Evolutionary conservation across 306 rosid species (phyloP).

Genomic region (Ormosia emarginata): DNA sequence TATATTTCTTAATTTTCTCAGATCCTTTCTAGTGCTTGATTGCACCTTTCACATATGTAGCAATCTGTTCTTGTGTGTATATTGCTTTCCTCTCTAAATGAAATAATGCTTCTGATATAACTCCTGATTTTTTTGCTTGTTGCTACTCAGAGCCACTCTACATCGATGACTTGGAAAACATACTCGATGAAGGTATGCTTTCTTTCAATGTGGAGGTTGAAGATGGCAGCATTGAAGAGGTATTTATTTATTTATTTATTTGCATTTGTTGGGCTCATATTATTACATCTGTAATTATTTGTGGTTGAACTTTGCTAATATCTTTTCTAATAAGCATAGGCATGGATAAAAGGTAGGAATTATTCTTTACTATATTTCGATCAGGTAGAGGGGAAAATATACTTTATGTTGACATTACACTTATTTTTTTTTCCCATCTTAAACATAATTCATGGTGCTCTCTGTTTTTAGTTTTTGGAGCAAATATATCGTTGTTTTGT

Average conservation of each 20-base stretch:
- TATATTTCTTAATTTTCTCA: too few relatives aligned
- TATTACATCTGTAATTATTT: not conserved
- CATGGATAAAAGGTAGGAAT: too few relatives aligned
- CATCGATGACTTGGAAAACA: slow-evolving; percentile 66
- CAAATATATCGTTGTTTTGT: not conserved
- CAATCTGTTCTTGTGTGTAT: too few relatives aligned
- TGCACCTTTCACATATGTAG: too few relatives aligned
- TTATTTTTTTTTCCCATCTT: not conserved
- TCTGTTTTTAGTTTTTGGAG: not conserved
- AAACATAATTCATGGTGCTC: not conserved
- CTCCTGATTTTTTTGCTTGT: not conserved
- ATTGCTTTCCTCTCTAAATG: too few relatives aligned
- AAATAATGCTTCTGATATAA: too few relatives aligned
- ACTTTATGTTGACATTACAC: not conserved
- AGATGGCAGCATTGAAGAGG: slow-evolving; percentile 83
- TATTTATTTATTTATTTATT: not conserved
- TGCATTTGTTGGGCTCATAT: not conserved
- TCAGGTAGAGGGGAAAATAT: not conserved
- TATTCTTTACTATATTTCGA: too few relatives aligned
- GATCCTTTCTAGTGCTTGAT: too few relatives aligned
- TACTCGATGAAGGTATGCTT: slow-evolving; percentile 46
- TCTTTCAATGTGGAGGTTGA: slow-evolving; percentile 53
- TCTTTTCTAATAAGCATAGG: not conserved
- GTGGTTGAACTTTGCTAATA: not conserved
- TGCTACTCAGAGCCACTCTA: slow-evolving; percentile 50